Evolutionary conservation across 2,329 filamentous ascomycete species (phyloP), one percentile per base, ranked within the genome.

Genomic region (Neonectria ditissima): DNA sequence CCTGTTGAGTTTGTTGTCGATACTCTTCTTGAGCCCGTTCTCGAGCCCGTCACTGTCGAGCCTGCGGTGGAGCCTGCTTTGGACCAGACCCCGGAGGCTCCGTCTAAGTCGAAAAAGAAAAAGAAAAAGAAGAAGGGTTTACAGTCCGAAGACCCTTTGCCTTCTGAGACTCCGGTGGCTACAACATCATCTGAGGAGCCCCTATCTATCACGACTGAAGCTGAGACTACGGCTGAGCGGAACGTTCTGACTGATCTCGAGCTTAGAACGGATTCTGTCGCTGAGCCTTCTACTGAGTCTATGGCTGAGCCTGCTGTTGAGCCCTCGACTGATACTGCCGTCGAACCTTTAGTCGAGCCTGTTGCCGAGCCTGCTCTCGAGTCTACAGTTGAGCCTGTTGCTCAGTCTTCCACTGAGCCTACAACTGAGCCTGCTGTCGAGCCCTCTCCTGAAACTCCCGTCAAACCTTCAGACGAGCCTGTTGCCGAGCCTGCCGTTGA

Each of bases 51-150:
- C 7, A 22, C 28, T 20, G 11, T 55, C 26, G 50, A 32, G 54
- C 34, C 41, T 20, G 39, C 41, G 6, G 18, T 26, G 10, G 44
- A 47, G 14, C 9, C 14, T n/a, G 8, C 3, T 5, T 24, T 28
- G 1, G 44, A 62, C 18, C 64, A 74, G 13, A 24, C 30, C 4
- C 37, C 34, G 26, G 43, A 55, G n/a, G 20, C 30, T 32, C 8
- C 62, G 6, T 52, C 68, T 4, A 67, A 60, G 53, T 67, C 66
- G 24, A 73, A 69, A 50, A 68, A 74, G 52, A 74, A 74, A 41
- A 65, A 67, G 52, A 73, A 74, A 37, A 75, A 74, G 65, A 73
- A 71, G 67, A 74, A 74, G 62, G 56, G 58, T 18, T 28, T 32
- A 14, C 73, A 64, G 20, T 32, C 53, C 11, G 65, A 69, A 26